Conservation (phyloP, 2,329 filamentous ascomycete species). For the Cordyceps militaris region DNA sequence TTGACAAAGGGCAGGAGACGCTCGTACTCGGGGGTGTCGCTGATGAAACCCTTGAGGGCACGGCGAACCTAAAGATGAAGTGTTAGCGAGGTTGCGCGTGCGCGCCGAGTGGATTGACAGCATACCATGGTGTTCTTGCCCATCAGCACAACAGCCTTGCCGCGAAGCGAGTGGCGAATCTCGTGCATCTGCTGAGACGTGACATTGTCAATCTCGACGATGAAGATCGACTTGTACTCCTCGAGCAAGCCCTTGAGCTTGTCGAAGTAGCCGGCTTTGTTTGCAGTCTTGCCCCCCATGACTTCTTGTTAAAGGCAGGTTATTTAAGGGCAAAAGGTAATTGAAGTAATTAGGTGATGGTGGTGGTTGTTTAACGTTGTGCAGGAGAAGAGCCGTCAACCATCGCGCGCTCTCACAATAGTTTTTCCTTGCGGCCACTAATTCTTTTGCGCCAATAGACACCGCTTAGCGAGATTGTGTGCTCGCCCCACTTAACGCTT, state of each 20-base stretch:
- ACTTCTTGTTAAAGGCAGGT: constrained; percentile 98
- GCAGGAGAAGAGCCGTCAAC: neutral
- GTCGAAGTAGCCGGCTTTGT: constrained; percentile 97
- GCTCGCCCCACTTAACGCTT: neutral
- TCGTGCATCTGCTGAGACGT: constrained; percentile 99
- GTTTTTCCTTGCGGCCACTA: neutral
- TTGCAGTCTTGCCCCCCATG: constrained; percentile 95
- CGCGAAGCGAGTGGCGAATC: constrained; percentile 88
- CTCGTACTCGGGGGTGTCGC: constrained; percentile 93
- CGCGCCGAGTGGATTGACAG: constrained; percentile 18
- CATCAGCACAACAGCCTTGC: constrained; percentile 93
- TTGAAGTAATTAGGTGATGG: constrained; percentile 1
- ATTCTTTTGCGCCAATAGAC: neutral
- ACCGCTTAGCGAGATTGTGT: constrained; percentile 12
- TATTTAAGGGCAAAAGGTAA: constrained; percentile 78
- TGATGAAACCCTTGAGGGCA: constrained; percentile 90
- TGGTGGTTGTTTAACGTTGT: constrained; percentile 5
- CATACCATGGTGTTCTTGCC: constrained; percentile 99
- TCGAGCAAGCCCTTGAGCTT: constrained; percentile 98
- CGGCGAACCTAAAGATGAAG: constrained; percentile 64
- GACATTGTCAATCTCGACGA: constrained; percentile 98
- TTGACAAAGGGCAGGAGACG: constrained; percentile 91
- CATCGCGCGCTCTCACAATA: neutral
- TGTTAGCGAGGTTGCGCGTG: neutral
- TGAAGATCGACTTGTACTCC: constrained; percentile 96